Evolutionary conservation across 2,329 filamentous ascomycete genomes (phyloP).

Genomic region (Cordyceps cicadae): DNA sequence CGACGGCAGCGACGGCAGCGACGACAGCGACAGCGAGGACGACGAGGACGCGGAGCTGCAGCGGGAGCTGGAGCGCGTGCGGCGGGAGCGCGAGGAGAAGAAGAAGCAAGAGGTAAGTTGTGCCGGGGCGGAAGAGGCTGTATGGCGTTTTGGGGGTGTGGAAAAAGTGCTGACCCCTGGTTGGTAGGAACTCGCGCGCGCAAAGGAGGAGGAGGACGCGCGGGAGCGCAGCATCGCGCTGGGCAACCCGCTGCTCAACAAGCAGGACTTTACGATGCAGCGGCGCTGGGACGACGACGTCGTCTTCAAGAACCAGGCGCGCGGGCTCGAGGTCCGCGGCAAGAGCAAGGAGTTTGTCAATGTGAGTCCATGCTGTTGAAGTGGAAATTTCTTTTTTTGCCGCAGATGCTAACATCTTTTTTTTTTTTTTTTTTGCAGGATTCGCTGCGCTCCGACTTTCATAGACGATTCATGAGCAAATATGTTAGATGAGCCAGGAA

Average conservation of each 20-base stretch:
- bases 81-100: constrained; percentile 54
- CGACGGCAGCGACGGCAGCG: constrained; percentile 36
- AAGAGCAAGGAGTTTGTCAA: constrained; percentile 95
- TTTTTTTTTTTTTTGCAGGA: no score
- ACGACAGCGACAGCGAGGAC: constrained; percentile 42
- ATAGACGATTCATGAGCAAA: constrained; percentile 88
- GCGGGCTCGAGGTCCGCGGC: constrained; percentile 85
- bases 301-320: constrained; percentile 97
- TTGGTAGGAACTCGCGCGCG: constrained; percentile 70
- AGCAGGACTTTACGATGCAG: constrained; percentile 83
- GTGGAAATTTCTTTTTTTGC: no score
- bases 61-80: constrained; percentile 89
- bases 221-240: constrained; percentile 81
- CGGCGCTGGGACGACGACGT: constrained; percentile 96
- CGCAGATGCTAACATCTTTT: constrained; percentile 19
- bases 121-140: no score
- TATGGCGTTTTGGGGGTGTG: no score
- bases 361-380: constrained; percentile 44
- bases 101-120: constrained; percentile 29
- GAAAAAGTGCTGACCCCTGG: neutral
- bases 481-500: constrained; percentile 50
- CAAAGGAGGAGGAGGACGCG: constrained; percentile 73
- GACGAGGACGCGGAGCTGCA: constrained; percentile 66
- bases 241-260: constrained; percentile 88
- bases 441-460: constrained; percentile 88